phyloP scores from a whole-genome alignment of 306 rosid species.

The Oemleria cerasiformis region DNA sequence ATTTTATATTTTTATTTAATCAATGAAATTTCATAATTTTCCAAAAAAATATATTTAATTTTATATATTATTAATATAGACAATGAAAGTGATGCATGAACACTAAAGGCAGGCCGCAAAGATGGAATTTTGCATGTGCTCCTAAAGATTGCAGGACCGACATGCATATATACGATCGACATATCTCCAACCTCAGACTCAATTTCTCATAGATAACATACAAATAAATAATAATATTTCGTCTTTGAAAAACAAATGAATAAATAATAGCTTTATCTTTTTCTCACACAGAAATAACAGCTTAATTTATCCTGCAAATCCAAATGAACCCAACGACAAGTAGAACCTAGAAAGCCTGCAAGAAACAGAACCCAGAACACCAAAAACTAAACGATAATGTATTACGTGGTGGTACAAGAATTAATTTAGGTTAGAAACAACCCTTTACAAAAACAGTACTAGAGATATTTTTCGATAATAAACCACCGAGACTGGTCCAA shows the following conservation, averaged over 20 bases:
- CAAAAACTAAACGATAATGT: not conserved
- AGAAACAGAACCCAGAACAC: not conserved
- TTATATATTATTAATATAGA: too few species aligned
- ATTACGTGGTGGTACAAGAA: too few species aligned
- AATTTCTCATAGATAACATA: not conserved
- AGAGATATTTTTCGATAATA: too few species aligned
- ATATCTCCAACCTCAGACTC: constrained; percentile 10
- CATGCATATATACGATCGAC: not conserved
- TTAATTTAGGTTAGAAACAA: too few species aligned
- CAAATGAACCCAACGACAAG: not conserved
- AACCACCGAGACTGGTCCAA: too few species aligned
- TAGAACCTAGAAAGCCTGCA: not conserved
- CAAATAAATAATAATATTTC: not conserved
- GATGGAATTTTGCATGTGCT: constrained; percentile 30
- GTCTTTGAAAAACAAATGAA: not conserved
- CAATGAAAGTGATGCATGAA: constrained; percentile 22
- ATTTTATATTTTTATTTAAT: too few species aligned
- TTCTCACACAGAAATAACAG: not conserved
- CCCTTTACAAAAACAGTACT: too few species aligned
- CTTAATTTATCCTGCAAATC: not conserved
- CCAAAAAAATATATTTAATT: too few species aligned
- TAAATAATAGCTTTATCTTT: not conserved
- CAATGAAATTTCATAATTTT: too few species aligned
- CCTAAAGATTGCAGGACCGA: constrained; percentile 24
- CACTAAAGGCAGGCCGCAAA: not conserved